Evolutionary conservation across 108 stramenopile species (phyloP).

Genomic region (Ochromonas danica): DNA sequence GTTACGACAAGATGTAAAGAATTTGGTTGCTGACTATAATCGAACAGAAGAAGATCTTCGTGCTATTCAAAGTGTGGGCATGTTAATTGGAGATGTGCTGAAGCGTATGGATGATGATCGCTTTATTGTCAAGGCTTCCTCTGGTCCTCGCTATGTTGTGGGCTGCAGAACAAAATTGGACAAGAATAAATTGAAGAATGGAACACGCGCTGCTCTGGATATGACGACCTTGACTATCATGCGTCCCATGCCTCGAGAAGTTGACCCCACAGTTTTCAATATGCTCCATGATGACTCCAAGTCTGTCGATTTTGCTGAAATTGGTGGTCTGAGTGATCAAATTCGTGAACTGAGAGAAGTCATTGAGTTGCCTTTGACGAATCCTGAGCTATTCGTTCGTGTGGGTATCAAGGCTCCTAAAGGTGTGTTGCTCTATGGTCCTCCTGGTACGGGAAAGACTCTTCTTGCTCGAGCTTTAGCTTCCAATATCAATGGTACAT

Average conservation of each 20-base stretch:
- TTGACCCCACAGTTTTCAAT: slow-evolving; percentile 94
- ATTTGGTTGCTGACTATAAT: slow-evolving; percentile 79
- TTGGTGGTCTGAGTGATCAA: slow-evolving; percentile 94
- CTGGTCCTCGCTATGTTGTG: slow-evolving; percentile 94
- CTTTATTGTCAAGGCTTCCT: slow-evolving; percentile 94
- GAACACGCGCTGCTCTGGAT: slow-evolving; percentile 92
- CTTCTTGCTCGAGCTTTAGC: slow-evolving; percentile 88
- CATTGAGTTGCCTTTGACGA: slow-evolving; percentile 96
- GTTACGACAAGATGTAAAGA: slow-evolving; percentile 78
- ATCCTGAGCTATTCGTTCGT: slow-evolving; percentile 93
- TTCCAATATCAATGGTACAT: slow-evolving; percentile 91
- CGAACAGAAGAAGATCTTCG: slow-evolving; percentile 93
- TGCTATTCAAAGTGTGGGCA: slow-evolving; percentile 89
- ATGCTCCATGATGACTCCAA: slow-evolving; percentile 94
- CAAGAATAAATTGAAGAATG: slow-evolving; percentile 82
- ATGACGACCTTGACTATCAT: slow-evolving; percentile 99
- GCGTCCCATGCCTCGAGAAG: slow-evolving; percentile 92
- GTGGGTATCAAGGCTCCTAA: slow-evolving; percentile 90
- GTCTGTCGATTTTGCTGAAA: slow-evolving; percentile 74
- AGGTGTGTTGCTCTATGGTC: slow-evolving; percentile 49
- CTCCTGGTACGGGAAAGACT: slow-evolving; percentile 91
- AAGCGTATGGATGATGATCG: slow-evolving; percentile 89
- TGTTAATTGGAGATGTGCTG: slow-evolving; percentile 95
- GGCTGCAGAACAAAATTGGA: slow-evolving; percentile 86
- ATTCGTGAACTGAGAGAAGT: slow-evolving; percentile 93